These are phyloP conservation scores for Chalaropsis thielavioides DNA, from an alignment of 2,329 filamentous ascomycete species.

Conservation along the genomic window DNA sequence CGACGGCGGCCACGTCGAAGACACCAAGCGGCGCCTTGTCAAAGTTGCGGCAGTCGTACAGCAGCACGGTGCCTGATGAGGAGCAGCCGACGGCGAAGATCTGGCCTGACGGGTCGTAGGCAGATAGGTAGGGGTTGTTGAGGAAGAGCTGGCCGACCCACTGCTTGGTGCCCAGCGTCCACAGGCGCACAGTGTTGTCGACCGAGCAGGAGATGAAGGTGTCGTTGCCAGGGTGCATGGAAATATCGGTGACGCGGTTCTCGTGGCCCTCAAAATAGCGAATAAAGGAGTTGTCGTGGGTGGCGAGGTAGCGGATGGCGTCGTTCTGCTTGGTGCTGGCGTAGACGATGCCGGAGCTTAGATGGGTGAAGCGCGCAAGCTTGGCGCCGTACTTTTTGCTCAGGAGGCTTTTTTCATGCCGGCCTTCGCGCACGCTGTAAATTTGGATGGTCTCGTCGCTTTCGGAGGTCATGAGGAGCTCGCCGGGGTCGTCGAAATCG, in stretches of 20 bases:
- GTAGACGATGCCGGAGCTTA: constrained; percentile 80
- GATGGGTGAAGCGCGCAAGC: constrained; percentile 86
- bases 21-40: constrained; percentile 79
- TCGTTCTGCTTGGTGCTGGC: constrained; percentile 91
- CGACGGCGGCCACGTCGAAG: constrained; percentile 59
- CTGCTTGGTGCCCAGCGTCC: constrained; percentile 72
- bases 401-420: constrained; percentile 73
- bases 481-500: constrained; percentile 91
- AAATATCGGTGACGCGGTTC: constrained; percentile 65
- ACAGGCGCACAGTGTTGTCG: constrained; percentile 82
- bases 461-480: constrained; percentile 78
- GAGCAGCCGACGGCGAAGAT: constrained; percentile 85
- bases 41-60: constrained; percentile 90
- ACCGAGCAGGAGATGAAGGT: constrained; percentile 83
- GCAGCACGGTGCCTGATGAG: constrained; percentile 59
- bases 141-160: constrained; percentile 69
- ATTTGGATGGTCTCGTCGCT: constrained; percentile 93
- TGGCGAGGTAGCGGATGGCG: constrained; percentile 73
- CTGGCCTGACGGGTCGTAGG: constrained; percentile 82
- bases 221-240: constrained; percentile 74
- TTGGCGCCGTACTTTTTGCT: constrained; percentile 97
- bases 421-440: constrained; percentile 84
- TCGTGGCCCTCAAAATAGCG: constrained; percentile 92
- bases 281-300: constrained; percentile 91
- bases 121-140: constrained; percentile 64